phyloP scores from a whole-genome alignment of 2,329 filamentous ascomycete genomes.

The Chaetomium strumarium region DNA sequence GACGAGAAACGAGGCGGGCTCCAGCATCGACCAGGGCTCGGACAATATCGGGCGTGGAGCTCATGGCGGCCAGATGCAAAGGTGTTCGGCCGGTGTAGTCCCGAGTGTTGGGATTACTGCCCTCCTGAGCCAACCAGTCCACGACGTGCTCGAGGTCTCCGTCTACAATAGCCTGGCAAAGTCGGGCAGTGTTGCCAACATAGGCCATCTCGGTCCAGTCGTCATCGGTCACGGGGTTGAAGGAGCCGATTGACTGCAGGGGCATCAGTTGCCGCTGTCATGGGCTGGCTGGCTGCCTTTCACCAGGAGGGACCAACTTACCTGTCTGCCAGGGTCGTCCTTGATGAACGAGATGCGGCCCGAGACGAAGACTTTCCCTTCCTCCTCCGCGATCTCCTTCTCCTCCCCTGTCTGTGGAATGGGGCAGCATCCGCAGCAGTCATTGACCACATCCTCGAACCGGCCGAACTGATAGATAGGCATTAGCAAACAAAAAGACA shows the following conservation, averaged over 20 bases:
- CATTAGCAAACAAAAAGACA: background rate
- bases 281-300: background rate
- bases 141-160: slow-evolving; percentile 63
- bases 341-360: slow-evolving; percentile 68
- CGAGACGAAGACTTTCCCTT: slow-evolving; percentile 69
- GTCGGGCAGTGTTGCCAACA: slow-evolving; percentile 66
- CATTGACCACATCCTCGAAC: slow-evolving; percentile 65
- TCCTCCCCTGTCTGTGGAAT: slow-evolving; percentile 64
- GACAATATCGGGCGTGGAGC: slow-evolving; percentile 64
- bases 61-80: slow-evolving; percentile 67
- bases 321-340: slow-evolving; percentile 74
- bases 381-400: slow-evolving; percentile 62
- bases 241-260: slow-evolving; percentile 50
- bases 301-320: background rate
- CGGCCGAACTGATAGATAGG: slow-evolving; percentile 52
- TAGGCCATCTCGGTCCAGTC: slow-evolving; percentile 94
- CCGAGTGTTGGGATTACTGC: slow-evolving; percentile 62
- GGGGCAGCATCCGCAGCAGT: slow-evolving; percentile 79
- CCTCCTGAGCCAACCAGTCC: slow-evolving; percentile 64
- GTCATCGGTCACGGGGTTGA: slow-evolving; percentile 73
- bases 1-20: slow-evolving; percentile 64
- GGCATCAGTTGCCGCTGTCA: slow-evolving; percentile 7
- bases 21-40: slow-evolving; percentile 65
- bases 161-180: slow-evolving; percentile 79
- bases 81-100: slow-evolving; percentile 76